Evolutionary conservation across 2,329 filamentous ascomycete species (phyloP).

Genomic region (Ophiocordyceps unilateralis): DNA sequence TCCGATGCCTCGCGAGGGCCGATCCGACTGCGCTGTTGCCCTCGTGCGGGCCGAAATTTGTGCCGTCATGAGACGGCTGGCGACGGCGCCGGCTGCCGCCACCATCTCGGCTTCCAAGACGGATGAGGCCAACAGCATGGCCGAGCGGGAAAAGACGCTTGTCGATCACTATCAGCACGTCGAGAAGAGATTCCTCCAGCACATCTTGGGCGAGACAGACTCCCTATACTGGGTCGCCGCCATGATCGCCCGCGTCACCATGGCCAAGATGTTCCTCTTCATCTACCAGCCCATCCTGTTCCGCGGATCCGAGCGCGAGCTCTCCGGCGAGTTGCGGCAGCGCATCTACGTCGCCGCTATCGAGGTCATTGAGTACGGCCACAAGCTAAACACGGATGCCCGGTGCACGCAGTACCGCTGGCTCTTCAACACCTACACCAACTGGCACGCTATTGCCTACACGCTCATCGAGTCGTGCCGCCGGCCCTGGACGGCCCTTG

Average conservation of each 20-base stretch:
- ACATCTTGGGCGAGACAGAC: constrained; percentile 29
- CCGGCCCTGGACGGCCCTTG: constrained; percentile 29
- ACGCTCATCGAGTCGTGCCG: constrained; percentile 27
- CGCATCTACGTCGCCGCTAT: constrained; percentile 55
- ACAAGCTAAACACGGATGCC: constrained; percentile 44
- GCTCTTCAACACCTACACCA: constrained; percentile 32
- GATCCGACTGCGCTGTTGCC: constrained; percentile 32
- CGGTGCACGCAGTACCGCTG: constrained; percentile 28
- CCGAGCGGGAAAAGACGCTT: constrained; percentile 26
- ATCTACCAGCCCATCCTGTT: constrained; percentile 59
- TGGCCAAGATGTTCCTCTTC: constrained; percentile 64
- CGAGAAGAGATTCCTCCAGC: constrained; percentile 34
- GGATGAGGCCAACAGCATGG: constrained; percentile 11
- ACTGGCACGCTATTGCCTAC: constrained; percentile 34
- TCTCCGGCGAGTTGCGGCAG: constrained; percentile 46
- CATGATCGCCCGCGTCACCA: constrained; percentile 51
- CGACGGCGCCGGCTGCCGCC: constrained; percentile 16
- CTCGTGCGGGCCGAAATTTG: constrained; percentile 36
- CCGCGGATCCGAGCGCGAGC: constrained; percentile 33
- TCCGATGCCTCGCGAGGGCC: constrained; percentile 29
- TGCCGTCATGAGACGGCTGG: constrained; percentile 17
- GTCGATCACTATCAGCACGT: constrained; percentile 34
- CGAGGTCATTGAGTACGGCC: constrained; percentile 54
- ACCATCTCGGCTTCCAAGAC: constrained; percentile 13
- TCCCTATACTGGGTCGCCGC: constrained; percentile 51